Base-by-base conservation (phyloP, 2,329 filamentous ascomycete species). In the Stemphylium vesicarium region DNA sequence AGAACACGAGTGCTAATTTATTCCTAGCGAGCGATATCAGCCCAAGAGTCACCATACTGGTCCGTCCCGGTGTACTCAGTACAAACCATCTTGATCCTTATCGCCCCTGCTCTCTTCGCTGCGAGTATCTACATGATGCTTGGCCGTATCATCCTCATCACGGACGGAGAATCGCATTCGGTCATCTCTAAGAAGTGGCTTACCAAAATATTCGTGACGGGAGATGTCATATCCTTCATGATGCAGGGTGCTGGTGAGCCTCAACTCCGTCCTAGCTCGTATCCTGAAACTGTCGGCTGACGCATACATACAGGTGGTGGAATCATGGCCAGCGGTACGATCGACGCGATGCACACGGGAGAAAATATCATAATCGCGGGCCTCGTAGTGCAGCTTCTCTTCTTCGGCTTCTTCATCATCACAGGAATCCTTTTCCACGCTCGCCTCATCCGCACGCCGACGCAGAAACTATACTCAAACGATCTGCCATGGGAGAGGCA, bases 71-170 rank as follows among this genome's bases (percentile, higher is more conserved):
- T 75, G 1, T 81, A 76, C 80, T 36, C 73, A 78, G 51, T 72
- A 65, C 31, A 50, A 79, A 29, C 68, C 79, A 32, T 60, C 75
- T 16, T 43, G 1, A 26, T 43, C 8, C 29, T 82, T 10, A 67
- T 82, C 22, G 78, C 75, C 0, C 80, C 80, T 2, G 76, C 78
- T 0, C 71, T 82, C 4, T 80, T 78, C 62, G 80, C 80, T 15
- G 80, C 80, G 4, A 73, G 71, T 1, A 76, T 81, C 26, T 82
- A 82, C 62, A 82, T 81, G 78, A 68, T 73, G n/a, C 72, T 81
- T 2, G 78, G 77, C 3, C 77, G 79, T 1, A 67, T 81, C 42
- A 78, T 81, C 31, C 60, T 73, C 13, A 56, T 71, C 37, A 65
- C 77, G 10, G 61, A 75, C 10, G 79, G 66, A 18, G 78, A 79